phyloP scores from a whole-genome alignment of 306 rosid genomes.

The Dryas octopetala region DNA sequence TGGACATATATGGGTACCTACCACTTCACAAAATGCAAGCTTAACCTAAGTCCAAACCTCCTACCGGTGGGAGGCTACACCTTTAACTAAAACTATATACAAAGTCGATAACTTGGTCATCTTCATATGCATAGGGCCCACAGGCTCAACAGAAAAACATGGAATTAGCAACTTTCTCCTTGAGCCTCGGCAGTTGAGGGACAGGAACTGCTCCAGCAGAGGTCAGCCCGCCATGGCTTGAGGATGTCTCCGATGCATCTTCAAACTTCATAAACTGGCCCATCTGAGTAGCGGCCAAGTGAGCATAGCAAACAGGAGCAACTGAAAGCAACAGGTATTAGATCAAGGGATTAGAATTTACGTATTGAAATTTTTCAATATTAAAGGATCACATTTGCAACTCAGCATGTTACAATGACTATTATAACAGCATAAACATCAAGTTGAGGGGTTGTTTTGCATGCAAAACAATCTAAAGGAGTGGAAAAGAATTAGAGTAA shows the following conservation, averaged over 20 bases:
- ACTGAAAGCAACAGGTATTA: slow-evolving; percentile 46
- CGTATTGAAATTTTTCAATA: not conserved
- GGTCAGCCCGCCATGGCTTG: slow-evolving; percentile 66
- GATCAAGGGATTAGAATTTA: not conserved
- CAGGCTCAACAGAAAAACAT: slow-evolving; percentile 79
- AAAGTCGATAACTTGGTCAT: not conserved
- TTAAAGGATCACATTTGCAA: not conserved
- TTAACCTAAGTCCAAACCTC: not conserved
- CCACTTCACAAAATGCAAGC: not conserved
- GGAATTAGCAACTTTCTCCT: slow-evolving; percentile 52
- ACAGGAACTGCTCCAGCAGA: slow-evolving; percentile 61
- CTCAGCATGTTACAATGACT: not conserved
- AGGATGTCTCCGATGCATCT: slow-evolving; percentile 74
- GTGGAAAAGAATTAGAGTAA: not conserved
- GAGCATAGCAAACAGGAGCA: slow-evolving; percentile 94
- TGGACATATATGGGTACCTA: not conserved
- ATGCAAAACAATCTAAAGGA: not conserved
- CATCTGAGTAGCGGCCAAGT: slow-evolving; percentile 80
- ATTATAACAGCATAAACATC: not conserved
- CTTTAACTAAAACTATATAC: slow-evolving; percentile 27
- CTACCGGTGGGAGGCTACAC: slow-evolving; percentile 19
- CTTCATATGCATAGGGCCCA: not conserved
- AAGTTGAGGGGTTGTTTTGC: not conserved
- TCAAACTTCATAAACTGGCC: slow-evolving; percentile 80
- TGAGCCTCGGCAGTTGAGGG: slow-evolving; percentile 70